A percentile compares a stretch with the other conserved stretches of the same genome.
Evolutionary conservation across 1,139 yeast genomes (phyloP).

Genomic region (Kazachstania sp.): DNA sequence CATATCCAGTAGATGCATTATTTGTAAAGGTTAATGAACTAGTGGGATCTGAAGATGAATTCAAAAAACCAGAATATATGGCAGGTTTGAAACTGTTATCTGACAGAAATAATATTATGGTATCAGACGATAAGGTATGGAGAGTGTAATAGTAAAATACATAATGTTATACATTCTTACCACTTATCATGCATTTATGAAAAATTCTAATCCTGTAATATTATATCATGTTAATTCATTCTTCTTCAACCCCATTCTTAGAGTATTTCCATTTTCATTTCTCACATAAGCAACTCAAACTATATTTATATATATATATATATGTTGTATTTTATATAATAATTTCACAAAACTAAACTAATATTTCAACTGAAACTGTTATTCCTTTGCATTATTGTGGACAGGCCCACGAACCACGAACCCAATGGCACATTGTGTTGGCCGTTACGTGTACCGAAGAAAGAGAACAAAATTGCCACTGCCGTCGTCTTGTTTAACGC

Average conservation of each 20-base stretch:
- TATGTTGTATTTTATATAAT: no score
- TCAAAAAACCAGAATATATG: constrained; percentile 42
- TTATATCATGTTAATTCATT: not conserved
- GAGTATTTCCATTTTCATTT: not conserved
- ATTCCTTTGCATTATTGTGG: no score
- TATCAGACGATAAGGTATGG: constrained; percentile 56
- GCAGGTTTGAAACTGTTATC: constrained; percentile 48
- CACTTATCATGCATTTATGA: not conserved
- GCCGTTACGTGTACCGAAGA: no score
- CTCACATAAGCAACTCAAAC: not conserved
- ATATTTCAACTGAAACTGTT: no score
- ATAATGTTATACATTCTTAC: not conserved
- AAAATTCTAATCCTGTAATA: not conserved
- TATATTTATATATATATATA: not conserved
- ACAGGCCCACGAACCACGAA: no score
- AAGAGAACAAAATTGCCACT: no score
- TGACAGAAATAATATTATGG: constrained; percentile 49
- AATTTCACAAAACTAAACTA: no score
- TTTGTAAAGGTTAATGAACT: constrained; percentile 42
- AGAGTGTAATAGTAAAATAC: constrained; percentile 31
- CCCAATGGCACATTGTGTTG: no score
- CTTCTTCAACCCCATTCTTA: no score
- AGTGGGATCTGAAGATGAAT: constrained; percentile 55
- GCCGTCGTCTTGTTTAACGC: no score
- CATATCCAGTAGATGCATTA: constrained; percentile 41